These are phyloP conservation scores for Pulveroboletus sp. DNA, from an alignment of 1,284 basidiomycete species.

Conservation along the genomic window DNA sequence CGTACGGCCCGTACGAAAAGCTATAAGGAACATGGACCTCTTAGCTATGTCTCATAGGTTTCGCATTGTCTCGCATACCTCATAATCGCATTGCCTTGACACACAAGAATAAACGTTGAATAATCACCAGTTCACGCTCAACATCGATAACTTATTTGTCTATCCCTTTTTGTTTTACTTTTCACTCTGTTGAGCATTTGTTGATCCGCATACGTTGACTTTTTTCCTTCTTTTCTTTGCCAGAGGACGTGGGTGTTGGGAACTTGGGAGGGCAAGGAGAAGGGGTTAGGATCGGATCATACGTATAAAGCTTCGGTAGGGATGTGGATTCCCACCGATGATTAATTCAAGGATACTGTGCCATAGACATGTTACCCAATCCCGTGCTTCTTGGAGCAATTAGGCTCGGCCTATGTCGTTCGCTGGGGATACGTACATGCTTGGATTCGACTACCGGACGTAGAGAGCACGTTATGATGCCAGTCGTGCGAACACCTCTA, in stretches of 20 bases:
- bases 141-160: constrained; percentile 8
- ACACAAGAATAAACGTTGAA: not conserved
- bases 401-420: too few relatives aligned
- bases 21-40: not conserved
- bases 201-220: not conserved
- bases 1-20: constrained; percentile 13
- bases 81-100: not conserved
- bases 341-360: too few relatives aligned
- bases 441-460: too few relatives aligned
- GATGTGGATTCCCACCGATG: too few relatives aligned
- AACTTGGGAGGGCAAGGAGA: not conserved
- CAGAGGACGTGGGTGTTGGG: not conserved
- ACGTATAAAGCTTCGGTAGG: not conserved
- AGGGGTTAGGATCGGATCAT: not conserved
- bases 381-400: too few relatives aligned
- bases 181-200: not conserved
- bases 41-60: not conserved
- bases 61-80: not conserved
- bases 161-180: not conserved
- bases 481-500: too few relatives aligned
- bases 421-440: too few relatives aligned
- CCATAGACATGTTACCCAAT: too few relatives aligned
- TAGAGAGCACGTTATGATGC: too few relatives aligned
- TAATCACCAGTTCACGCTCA: not conserved
- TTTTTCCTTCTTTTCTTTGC: not conserved